Evolutionary conservation across 192 early-diverging fungal genomes (phyloP).

Genomic region (Umbelopsis sp.): DNA sequence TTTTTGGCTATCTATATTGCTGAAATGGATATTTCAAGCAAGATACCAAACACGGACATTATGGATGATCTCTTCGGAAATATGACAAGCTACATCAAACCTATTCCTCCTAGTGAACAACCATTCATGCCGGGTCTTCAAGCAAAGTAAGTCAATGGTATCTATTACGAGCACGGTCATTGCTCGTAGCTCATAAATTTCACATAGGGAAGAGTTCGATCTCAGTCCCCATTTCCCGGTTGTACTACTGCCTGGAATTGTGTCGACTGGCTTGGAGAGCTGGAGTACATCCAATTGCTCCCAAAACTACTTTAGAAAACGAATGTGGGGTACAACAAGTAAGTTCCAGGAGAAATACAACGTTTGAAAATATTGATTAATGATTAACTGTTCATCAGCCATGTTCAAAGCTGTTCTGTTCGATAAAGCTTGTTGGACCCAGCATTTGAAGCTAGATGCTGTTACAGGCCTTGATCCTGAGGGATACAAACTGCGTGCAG

Average conservation of each 20-base stretch:
- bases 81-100: slow-evolving; percentile 55
- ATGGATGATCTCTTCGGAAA: slow-evolving; percentile 75
- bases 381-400: slow-evolving; percentile 34
- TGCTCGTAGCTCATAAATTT: slow-evolving; percentile 4
- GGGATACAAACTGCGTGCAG: slow-evolving; percentile 79
- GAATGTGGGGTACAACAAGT: slow-evolving; percentile 83
- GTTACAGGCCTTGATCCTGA: slow-evolving; percentile 84
- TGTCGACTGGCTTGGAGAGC: slow-evolving; percentile 85
- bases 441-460: slow-evolving; percentile 82
- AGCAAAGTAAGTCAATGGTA: not conserved
- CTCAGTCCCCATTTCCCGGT: slow-evolving; percentile 57
- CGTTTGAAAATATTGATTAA: not conserved
- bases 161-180: slow-evolving; percentile 4
- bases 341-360: slow-evolving; percentile 22
- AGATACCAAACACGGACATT: slow-evolving; percentile 65
- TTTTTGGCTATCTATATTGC: slow-evolving; percentile 46
- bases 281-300: slow-evolving; percentile 83
- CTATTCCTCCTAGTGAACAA: slow-evolving; percentile 47
- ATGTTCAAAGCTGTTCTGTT: slow-evolving; percentile 84
- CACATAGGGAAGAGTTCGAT: slow-evolving; percentile 38
- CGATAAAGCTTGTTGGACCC: slow-evolving; percentile 86
- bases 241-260: slow-evolving; percentile 85
- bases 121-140: slow-evolving; percentile 51
- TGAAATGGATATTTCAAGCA: slow-evolving; percentile 67
- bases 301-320: slow-evolving; percentile 80